Percentiles rank a stretch among this genome's conserved stretches.
phyloP scores from a whole-genome alignment of 768 basidiomycete genomes.

The Mrakia blollopis region DNA sequence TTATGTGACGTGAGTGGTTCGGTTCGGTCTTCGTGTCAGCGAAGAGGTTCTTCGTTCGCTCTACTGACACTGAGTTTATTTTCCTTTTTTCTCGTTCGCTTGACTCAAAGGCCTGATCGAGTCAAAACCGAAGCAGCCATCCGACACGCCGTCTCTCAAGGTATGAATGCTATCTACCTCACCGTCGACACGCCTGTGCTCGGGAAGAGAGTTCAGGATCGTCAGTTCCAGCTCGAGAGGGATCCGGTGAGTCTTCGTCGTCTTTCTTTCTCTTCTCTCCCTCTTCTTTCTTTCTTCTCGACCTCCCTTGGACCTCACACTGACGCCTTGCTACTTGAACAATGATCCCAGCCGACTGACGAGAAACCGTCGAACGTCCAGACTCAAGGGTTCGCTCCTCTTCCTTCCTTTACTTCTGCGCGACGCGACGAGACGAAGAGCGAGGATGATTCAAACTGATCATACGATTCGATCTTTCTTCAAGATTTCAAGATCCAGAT shows the following conservation, averaged over 20 bases:
- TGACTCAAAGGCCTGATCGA: background rate
- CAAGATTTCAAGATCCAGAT: constrained; percentile 35
- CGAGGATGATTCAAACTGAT: too few relatives aligned
- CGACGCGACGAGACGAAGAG: too few relatives aligned
- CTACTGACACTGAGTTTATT: too few relatives aligned
- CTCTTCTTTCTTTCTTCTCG: background rate
- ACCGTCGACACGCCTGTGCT: background rate
- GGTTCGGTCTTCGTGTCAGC: background rate
- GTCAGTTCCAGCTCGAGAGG: background rate
- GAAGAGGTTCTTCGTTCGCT: too few relatives aligned
- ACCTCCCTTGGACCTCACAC: too few relatives aligned
- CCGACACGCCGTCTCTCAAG: background rate
- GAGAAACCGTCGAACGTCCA: background rate
- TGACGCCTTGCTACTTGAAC: too few relatives aligned
- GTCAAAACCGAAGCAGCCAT: background rate
- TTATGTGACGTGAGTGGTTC: background rate
- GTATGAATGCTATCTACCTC: background rate
- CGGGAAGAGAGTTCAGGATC: constrained; percentile 14
- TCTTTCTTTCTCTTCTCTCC: background rate
- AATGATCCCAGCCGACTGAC: background rate
- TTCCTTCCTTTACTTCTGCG: background rate
- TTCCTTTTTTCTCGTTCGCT: background rate
- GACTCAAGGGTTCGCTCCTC: background rate
- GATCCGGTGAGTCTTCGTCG: constrained; percentile 7
- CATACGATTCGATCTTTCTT: background rate